Percentiles rank a stretch among this genome's conserved stretches.
These are phyloP conservation scores for Fusarium pininemorale DNA, from an alignment of 2,329 filamentous ascomycete genomes.

Conservation along the genomic window DNA sequence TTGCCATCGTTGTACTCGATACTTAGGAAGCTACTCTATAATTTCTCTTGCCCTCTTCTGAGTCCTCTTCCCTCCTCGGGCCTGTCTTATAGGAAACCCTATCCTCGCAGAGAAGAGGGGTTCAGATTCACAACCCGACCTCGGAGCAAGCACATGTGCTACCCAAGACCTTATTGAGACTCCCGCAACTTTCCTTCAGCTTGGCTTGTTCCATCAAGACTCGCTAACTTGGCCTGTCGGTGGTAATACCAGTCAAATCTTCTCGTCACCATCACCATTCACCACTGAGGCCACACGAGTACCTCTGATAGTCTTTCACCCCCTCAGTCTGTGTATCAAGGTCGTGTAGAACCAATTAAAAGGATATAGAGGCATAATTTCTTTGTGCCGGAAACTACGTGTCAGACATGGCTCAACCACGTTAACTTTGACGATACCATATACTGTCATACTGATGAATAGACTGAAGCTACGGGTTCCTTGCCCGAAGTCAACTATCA, in stretches of 20 bases:
- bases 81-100: not conserved
- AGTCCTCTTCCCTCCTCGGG: not conserved
- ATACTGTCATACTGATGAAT: no score
- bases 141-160: not conserved
- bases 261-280: not conserved
- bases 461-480: not conserved
- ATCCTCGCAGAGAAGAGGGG: not conserved
- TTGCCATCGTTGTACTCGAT: not conserved
- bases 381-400: not conserved
- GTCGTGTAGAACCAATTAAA: not conserved
- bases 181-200: not conserved
- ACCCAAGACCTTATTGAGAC: not conserved
- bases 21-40: not conserved
- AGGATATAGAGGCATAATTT: no score
- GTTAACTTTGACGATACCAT: not conserved
- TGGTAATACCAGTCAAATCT: not conserved
- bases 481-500: not conserved
- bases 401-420: no score
- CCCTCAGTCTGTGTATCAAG: not conserved
- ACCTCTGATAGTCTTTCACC: not conserved
- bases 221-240: not conserved
- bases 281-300: not conserved
- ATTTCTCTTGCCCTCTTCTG: not conserved
- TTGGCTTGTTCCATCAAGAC: not conserved
- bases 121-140: no score